phyloP scores from a whole-genome alignment of 108 stramenopile species.

The Cylindrotheca fusiformis region DNA sequence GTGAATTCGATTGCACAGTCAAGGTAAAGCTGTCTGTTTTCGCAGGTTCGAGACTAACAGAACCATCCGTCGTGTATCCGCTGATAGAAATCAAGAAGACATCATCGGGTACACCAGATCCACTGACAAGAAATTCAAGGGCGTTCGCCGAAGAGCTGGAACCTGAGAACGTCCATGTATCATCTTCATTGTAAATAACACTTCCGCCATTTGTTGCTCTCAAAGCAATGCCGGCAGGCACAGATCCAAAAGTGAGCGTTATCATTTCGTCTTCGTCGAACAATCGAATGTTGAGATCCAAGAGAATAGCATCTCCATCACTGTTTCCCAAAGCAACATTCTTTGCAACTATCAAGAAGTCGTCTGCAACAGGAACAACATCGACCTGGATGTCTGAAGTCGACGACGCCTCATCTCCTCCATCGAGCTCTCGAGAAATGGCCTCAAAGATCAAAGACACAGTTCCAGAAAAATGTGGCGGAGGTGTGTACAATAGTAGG shows the following conservation, averaged over 20 bases:
- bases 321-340: background rate
- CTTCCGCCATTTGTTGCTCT: background rate
- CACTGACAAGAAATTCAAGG: background rate
- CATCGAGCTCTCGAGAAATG: background rate
- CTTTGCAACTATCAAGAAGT: constrained; percentile 3
- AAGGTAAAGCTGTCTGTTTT: constrained; percentile 4
- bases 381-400: background rate
- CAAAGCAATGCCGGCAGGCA: background rate
- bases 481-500: background rate
- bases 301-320: background rate
- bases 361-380: constrained; percentile 3
- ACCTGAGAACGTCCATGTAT: constrained; percentile 4
- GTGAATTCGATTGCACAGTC: too few species aligned
- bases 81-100: background rate
- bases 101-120: background rate
- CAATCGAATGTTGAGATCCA: constrained; percentile 2
- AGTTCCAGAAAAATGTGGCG: background rate
- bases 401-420: background rate
- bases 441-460: background rate
- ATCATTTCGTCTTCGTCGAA: constrained; percentile 1
- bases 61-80: background rate
- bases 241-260: background rate
- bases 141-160: constrained; percentile 3
- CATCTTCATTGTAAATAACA: background rate
- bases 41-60: background rate